Percentiles rank a stretch among this genome's conserved stretches.
Conservation (phyloP, 2,329 filamentous ascomycete species). For the Diaporthe sp. region DNA sequence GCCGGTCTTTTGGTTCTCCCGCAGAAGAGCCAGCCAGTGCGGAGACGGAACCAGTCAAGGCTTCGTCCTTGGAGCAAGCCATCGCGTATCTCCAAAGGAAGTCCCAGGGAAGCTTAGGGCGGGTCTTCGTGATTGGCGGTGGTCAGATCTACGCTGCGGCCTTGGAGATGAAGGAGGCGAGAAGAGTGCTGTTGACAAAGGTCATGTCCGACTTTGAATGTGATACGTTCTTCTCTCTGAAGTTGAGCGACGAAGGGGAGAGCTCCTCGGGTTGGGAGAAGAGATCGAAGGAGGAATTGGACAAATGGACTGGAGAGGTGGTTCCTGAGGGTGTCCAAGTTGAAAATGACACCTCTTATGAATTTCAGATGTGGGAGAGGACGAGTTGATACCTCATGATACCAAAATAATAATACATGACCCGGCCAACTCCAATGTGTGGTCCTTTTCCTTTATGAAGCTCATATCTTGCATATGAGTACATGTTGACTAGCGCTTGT, state of each 20-base stretch:
- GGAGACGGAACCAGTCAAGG: slow-evolving; percentile 65
- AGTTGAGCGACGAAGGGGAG: slow-evolving; percentile 51
- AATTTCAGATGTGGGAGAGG: slow-evolving; percentile 81
- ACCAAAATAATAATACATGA: slow-evolving; percentile 22
- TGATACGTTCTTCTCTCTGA: slow-evolving; percentile 78
- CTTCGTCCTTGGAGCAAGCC: slow-evolving; percentile 68
- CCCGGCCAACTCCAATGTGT: slow-evolving; percentile 21
- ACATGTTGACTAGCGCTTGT: background rate
- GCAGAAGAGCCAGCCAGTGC: slow-evolving; percentile 31
- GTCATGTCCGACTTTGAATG: slow-evolving; percentile 78
- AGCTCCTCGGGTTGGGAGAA: slow-evolving; percentile 62
- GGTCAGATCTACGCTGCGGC: slow-evolving; percentile 84
- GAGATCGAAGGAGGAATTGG: slow-evolving; percentile 62
- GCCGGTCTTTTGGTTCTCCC: slow-evolving; percentile 56
- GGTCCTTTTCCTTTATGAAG: background rate
- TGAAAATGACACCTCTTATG: slow-evolving; percentile 74
- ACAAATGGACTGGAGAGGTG: slow-evolving; percentile 74
- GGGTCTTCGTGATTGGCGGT: slow-evolving; percentile 90
- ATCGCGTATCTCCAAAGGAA: slow-evolving; percentile 57
- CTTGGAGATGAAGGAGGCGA: slow-evolving; percentile 66
- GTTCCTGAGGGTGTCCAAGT: slow-evolving; percentile 65
- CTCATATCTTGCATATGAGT: background rate
- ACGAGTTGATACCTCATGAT: slow-evolving; percentile 38
- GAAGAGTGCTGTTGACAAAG: slow-evolving; percentile 75
- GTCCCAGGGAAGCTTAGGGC: slow-evolving; percentile 53